Evolutionary conservation across 768 basidiomycete species (phyloP), one percentile per base, ranked within the genome.

Genomic region (Boletus rubropictus): DNA sequence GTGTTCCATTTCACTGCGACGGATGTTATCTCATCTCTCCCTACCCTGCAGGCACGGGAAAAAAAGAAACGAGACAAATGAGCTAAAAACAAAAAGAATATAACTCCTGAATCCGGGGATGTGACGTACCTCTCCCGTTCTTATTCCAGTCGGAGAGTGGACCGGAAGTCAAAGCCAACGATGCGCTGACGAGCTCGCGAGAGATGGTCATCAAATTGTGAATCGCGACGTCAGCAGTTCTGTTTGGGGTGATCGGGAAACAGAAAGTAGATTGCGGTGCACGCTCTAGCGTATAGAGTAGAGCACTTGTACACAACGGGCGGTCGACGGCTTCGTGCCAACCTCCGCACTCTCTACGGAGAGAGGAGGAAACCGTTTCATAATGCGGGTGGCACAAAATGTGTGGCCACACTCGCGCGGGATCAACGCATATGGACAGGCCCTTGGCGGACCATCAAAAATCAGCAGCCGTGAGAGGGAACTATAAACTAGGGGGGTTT

Each of bases 291-390:
- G 78, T 78, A 43, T 72, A 69, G 42, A 71, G 71, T 48, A 84
- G 66, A 33, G 70, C 48, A 46, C 72, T 74, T 56, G 81, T 80
- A 63, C 83, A 85, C 48, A 84, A 72, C 29, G 83, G 84, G 62
- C 82, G 85, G 53, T 81, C 78, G 35, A 84, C 79, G 11, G 74
- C 60, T 55, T 82, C 78, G 51, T 84, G 84, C 84, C 84, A 86
- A 27, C 69, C 68, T 24, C 82, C 82, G 58, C 84, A 85, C 1
- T 68, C 70, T 39, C 68, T 69, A 63, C 85, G 82, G 24, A 84
- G 65, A 39, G 78, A 77, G 56, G 81, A 80, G 69, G 84, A 84
- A 65, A 79, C 79, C 81, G 82, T 57, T 78, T 78, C 25, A 85
- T 62, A 50, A 82, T 80, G 64, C 81, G 84, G 39, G 79, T 65